These are phyloP conservation scores for Quercus berberidifolia DNA, from an alignment of 306 rosid genomes.

Conservation along the genomic window DNA sequence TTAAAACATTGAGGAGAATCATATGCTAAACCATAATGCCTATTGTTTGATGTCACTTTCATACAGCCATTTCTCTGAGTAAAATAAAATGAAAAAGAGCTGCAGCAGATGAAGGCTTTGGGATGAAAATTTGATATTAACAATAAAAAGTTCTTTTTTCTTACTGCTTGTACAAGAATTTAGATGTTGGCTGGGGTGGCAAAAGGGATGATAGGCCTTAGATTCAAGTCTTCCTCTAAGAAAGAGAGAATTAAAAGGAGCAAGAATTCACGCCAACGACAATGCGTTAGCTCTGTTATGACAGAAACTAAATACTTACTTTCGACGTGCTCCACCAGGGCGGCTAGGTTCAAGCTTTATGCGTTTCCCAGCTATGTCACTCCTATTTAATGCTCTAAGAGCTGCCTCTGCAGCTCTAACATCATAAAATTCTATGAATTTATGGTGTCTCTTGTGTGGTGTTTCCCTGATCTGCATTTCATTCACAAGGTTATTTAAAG, in stretches of 20 bases:
- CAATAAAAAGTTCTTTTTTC: neutral
- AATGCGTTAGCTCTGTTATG: neutral
- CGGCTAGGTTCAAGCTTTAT: conserved; percentile 98
- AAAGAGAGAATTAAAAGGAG: neutral
- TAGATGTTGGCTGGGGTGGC: neutral
- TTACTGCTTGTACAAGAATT: neutral
- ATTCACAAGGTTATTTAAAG: conserved; percentile 1
- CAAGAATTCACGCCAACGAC: neutral
- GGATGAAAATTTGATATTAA: neutral
- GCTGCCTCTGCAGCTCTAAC: conserved; percentile 95
- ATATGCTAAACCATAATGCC: neutral
- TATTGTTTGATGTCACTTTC: neutral
- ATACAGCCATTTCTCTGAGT: neutral
- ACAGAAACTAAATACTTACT: conserved; percentile 42
- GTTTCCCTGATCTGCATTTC: conserved; percentile 89
- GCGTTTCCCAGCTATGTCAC: conserved; percentile 96
- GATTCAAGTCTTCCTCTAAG: neutral
- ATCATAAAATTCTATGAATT: conserved; percentile 86
- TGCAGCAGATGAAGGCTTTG: neutral
- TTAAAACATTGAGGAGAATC: neutral
- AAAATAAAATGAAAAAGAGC: neutral
- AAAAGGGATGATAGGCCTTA: neutral
- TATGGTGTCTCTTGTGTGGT: conserved; percentile 93
- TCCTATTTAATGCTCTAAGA: conserved; percentile 77
- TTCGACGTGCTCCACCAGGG: conserved; percentile 97